phyloP scores from a whole-genome alignment of 2,329 filamentous ascomycete species.

The Aspergillus puulaauensis region DNA sequence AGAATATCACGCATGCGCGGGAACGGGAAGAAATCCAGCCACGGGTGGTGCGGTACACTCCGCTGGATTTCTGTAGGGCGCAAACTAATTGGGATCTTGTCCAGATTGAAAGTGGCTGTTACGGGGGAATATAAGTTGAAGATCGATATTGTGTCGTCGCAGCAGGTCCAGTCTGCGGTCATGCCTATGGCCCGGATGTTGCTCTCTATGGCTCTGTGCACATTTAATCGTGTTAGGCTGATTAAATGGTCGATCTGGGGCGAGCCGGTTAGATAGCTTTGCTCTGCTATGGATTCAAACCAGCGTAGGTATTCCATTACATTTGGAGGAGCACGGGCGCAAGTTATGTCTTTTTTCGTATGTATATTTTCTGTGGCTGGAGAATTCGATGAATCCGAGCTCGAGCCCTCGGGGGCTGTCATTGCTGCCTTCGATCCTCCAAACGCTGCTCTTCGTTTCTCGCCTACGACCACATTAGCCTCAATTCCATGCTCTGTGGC shows the following conservation, averaged over 20 bases:
- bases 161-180: slow-evolving; percentile 15
- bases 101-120: background rate
- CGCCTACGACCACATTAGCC: background rate
- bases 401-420: too few species aligned
- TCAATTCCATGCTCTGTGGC: background rate
- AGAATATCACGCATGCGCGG: slow-evolving; percentile 41
- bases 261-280: background rate
- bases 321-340: slow-evolving; percentile 3
- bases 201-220: slow-evolving; percentile 32
- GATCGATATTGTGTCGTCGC: slow-evolving; percentile 25
- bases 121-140: slow-evolving; percentile 15
- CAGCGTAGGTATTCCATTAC: background rate
- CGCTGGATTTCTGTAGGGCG: slow-evolving; percentile 41
- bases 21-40: slow-evolving; percentile 33
- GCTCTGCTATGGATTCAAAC: slow-evolving; percentile 3
- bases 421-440: too few species aligned
- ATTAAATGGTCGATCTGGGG: slow-evolving; percentile 24
- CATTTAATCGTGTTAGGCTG: slow-evolving; percentile 35
- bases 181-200: slow-evolving; percentile 32
- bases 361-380: too few species aligned
- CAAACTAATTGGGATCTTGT: slow-evolving; percentile 24
- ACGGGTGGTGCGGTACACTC: slow-evolving; percentile 41
- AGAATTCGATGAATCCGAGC: too few species aligned
- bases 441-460: background rate
- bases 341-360: background rate